Base-by-base conservation (phyloP, 2,329 filamentous ascomycete genomes). In the Fusarium coicis region DNA sequence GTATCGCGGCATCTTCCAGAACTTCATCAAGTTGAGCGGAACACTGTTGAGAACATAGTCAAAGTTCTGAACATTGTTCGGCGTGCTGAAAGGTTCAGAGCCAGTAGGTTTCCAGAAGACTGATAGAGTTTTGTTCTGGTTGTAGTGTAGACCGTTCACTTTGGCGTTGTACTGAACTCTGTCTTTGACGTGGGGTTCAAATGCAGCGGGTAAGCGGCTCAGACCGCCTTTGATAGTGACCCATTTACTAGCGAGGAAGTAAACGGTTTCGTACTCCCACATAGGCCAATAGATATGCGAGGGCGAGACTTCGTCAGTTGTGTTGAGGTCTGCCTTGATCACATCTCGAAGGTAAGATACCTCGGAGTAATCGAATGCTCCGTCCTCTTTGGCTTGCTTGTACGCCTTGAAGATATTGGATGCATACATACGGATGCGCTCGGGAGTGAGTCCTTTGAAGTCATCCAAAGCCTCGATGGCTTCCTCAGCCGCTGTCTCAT, bases 31-130 rank as follows among this genome's bases (percentile, higher is more conserved):
- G 30, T 81, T 83, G 52, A 84, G 79, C 0, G 82, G 82, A 0
- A 80, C 79, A 12, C 80, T 80, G 73, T 82, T 82, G 46, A 84
- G 78, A 4, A 81, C 75, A 62, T 83, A 83, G 60, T 84, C 82
- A 39, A 82, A 84, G 3, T 76, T 73, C n/a, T 81, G 79, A 8
- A 75, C 73, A 1, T 73, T 77, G 10, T 75, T 55, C 2, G 58
- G 15, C 0, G 56, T 62, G 63, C n/a, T 78, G 52, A 42, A 73
- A 63, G 75, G 79, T 12, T 77, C 58, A 26, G 63, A 56, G 28
- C 78, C 78, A 5, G 70, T 74, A 0, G 67, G 68, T 1, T 64
- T 63, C 73, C 76, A 74, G 1, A 60, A 67, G 0, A 80, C 72
- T 1, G 26, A 74, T 18, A 32, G 8, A 10, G 50, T 72, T 1